A percentile compares a stretch with the other conserved stretches of the same genome.
phyloP scores from a whole-genome alignment of 257 asterid species.

The Penstemon davidsonii region DNA sequence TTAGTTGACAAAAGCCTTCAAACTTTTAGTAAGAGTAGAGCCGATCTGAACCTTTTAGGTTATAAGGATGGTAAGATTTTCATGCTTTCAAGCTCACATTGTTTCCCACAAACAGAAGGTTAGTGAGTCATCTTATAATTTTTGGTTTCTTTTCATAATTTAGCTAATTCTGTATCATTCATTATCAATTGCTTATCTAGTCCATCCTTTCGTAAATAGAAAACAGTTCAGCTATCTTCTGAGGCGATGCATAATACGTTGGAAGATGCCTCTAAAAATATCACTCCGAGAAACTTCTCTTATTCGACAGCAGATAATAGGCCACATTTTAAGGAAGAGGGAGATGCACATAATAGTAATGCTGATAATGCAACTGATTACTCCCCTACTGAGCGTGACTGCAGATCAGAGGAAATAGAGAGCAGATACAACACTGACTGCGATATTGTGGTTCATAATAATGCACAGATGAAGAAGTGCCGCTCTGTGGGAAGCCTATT shows the following conservation, averaged over 20 bases:
- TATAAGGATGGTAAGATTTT: constrained; percentile 75
- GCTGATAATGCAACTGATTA: constrained; percentile 44
- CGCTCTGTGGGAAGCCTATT: constrained; percentile 66
- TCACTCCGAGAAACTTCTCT: constrained; percentile 32
- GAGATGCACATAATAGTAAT: constrained; percentile 27
- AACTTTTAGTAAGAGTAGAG: constrained; percentile 33
- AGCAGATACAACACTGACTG: constrained; percentile 44
- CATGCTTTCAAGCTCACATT: constrained; percentile 78
- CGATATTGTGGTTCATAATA: constrained; percentile 34
- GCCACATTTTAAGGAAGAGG: constrained; percentile 36
- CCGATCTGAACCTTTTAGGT: constrained; percentile 50
- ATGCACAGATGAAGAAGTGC: constrained; percentile 52
- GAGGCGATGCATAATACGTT: constrained; percentile 63
- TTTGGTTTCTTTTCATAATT: constrained; percentile 10
- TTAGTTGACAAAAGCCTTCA: constrained; percentile 33
- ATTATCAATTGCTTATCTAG: constrained; percentile 3
- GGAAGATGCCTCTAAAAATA: constrained; percentile 54
- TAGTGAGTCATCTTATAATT: constrained; percentile 30
- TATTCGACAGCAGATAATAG: constrained; percentile 32
- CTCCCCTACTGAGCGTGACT: constrained; percentile 50
- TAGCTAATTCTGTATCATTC: constrained; percentile 1
- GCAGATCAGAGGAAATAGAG: constrained; percentile 59
- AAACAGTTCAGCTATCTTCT: constrained; percentile 49
- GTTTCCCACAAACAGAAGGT: constrained; percentile 80
- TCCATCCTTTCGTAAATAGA: constrained; percentile 48